phyloP scores from a whole-genome alignment of 163 green algal species.

The Scenedesmus sp. region DNA sequence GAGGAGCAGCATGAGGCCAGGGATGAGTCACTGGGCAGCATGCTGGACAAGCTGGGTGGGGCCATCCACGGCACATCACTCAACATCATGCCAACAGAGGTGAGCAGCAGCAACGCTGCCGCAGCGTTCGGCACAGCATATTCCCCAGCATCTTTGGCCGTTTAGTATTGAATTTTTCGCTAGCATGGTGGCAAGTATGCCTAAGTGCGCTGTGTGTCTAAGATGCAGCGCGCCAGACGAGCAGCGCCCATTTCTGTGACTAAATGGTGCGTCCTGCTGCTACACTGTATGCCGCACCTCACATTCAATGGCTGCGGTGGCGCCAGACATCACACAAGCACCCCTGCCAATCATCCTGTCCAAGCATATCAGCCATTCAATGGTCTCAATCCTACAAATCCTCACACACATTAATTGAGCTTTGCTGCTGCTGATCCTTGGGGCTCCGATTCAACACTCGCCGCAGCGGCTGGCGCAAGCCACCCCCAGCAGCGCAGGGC shows the following conservation, averaged over 20 bases:
- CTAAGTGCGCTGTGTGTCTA: too few species aligned
- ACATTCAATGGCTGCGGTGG: too few species aligned
- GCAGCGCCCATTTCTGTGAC: too few species aligned
- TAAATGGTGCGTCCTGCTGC: too few species aligned
- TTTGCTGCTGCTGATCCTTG: background rate
- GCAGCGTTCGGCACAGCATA: background rate
- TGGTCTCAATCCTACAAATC: background rate
- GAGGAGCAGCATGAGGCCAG: slow-evolving; percentile 43
- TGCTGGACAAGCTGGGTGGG: slow-evolving; percentile 43
- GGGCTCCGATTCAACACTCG: background rate
- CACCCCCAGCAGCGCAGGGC: background rate
- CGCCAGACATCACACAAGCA: too few species aligned
- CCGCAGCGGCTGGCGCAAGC: background rate
- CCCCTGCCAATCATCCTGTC: too few species aligned
- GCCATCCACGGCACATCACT: slow-evolving; percentile 23
- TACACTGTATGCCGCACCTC: too few species aligned
- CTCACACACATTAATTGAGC: background rate
- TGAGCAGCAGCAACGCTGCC: background rate
- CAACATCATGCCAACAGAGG: slow-evolving; percentile 25
- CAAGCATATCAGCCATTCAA: too few species aligned
- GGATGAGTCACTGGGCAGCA: slow-evolving; percentile 12
- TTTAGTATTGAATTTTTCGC: too few species aligned
- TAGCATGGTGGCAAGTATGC: too few species aligned
- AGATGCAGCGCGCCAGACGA: too few species aligned
- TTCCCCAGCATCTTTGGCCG: too few species aligned